Percentiles rank a stretch among this genome's conserved stretches.
Conservation (phyloP, 177 flowering plant species). For the Vitis hybrid region DNA sequence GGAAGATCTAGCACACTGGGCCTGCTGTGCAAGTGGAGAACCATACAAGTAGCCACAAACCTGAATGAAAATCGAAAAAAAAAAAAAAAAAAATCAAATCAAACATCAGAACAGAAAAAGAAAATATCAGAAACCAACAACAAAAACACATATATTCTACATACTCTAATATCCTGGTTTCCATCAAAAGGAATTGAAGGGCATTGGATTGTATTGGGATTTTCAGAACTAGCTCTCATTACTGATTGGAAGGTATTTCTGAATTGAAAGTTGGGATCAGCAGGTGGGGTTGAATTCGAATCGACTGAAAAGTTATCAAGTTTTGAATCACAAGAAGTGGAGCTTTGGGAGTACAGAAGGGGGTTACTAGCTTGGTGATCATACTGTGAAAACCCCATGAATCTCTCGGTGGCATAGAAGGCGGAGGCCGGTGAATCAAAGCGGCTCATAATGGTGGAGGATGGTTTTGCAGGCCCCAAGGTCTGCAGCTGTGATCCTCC, state of each 20-base stretch:
- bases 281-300: conserved; percentile 24
- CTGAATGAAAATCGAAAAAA: conserved; percentile 18
- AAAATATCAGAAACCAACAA: background rate
- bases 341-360: conserved; percentile 24
- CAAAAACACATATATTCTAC: conserved; percentile 10
- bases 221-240: conserved; percentile 22
- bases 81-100: background rate
- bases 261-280: conserved; percentile 23
- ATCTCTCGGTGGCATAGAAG: conserved; percentile 50
- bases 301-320: conserved; percentile 25
- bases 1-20: conserved; percentile 23
- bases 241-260: conserved; percentile 30
- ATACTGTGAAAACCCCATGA: conserved; percentile 41
- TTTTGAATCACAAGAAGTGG: conserved; percentile 21
- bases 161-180: conserved; percentile 41
- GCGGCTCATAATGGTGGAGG: conserved; percentile 29
- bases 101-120: background rate
- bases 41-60: conserved; percentile 16
- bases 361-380: conserved; percentile 25
- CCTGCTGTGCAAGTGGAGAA: conserved; percentile 20
- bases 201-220: conserved; percentile 14
- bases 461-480: conserved; percentile 20
- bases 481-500: conserved; percentile 26
- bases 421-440: conserved; percentile 47
- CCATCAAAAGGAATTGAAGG: conserved; percentile 23